These are phyloP conservation scores for Moesziomyces sp. DNA, from an alignment of 1,284 basidiomycete genomes.

Conservation along the genomic window DNA sequence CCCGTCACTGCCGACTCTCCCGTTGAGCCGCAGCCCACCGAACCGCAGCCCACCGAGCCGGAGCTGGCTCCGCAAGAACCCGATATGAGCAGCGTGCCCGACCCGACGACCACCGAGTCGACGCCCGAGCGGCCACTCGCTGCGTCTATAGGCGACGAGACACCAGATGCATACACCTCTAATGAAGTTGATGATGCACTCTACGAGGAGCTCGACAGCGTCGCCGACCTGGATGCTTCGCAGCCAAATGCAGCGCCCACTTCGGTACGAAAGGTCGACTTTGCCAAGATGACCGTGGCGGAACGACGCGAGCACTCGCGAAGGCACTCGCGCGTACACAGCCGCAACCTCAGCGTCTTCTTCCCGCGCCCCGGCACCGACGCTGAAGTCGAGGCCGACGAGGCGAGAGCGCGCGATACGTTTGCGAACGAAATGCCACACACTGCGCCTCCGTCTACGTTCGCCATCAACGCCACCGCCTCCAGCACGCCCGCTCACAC, in stretches of 20 bases:
- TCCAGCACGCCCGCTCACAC: too few species aligned
- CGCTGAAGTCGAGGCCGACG: slow-evolving; percentile 56
- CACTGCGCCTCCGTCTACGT: slow-evolving; percentile 7
- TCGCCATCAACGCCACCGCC: slow-evolving; percentile 1
- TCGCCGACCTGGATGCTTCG: slow-evolving; percentile 27
- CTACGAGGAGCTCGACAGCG: slow-evolving; percentile 42
- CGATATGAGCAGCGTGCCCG: background rate
- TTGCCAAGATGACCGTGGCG: slow-evolving; percentile 51
- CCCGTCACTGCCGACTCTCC: background rate
- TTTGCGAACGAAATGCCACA: slow-evolving; percentile 12
- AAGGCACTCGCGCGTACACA: slow-evolving; percentile 56
- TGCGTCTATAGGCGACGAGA: background rate
- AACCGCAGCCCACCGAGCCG: background rate
- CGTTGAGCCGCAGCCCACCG: background rate
- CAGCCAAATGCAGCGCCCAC: slow-evolving; percentile 1
- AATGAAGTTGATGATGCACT: slow-evolving; percentile 32
- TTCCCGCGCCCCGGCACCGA: slow-evolving; percentile 65
- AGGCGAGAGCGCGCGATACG: slow-evolving; percentile 26
- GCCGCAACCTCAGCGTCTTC: slow-evolving; percentile 64
- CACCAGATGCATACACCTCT: background rate
- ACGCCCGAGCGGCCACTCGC: background rate
- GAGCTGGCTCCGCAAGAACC: background rate
- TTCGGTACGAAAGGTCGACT: slow-evolving; percentile 11
- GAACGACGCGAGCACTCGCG: slow-evolving; percentile 64
- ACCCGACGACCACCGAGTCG: background rate